Conservation (phyloP, 306 rosid genomes). For the Crataegus laevigata region DNA sequence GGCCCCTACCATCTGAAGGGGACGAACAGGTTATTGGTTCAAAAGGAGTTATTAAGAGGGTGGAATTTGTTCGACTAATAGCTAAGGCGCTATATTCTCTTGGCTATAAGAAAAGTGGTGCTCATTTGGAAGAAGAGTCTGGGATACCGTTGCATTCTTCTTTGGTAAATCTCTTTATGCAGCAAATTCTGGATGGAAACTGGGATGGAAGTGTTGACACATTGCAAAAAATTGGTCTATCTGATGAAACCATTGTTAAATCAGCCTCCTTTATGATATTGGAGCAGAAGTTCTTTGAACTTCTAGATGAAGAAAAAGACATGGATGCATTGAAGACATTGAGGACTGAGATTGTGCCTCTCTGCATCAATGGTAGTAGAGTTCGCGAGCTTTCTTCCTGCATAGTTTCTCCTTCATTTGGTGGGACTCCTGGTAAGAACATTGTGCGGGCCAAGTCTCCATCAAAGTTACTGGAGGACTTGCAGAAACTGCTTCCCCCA, state of each 20-base stretch:
- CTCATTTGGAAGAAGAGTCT: conserved; percentile 84
- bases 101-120: conserved; percentile 82
- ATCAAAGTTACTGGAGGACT: conserved; percentile 67
- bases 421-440: conserved; percentile 31
- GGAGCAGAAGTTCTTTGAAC: conserved; percentile 89
- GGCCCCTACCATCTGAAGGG: conserved; percentile 77
- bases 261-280: conserved; percentile 72
- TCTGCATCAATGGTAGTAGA: conserved; percentile 44
- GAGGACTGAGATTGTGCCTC: conserved; percentile 81
- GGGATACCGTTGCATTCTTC: conserved; percentile 78
- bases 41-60: conserved; percentile 74
- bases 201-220: conserved; percentile 79
- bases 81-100: conserved; percentile 89
- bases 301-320: conserved; percentile 54
- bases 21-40: conserved; percentile 83
- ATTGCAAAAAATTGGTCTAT: conserved; percentile 57
- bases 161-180: conserved; percentile 57
- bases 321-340: conserved; percentile 79
- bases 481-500: conserved; percentile 90
- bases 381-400: conserved; percentile 74
- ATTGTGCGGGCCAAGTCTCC: conserved; percentile 46
- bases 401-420: conserved; percentile 53
- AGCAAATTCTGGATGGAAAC: conserved; percentile 72
- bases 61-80: conserved; percentile 89
- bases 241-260: conserved; percentile 48